phyloP scores from a whole-genome alignment of 345 rosid genomes.

The Hibiscus syriacus region DNA sequence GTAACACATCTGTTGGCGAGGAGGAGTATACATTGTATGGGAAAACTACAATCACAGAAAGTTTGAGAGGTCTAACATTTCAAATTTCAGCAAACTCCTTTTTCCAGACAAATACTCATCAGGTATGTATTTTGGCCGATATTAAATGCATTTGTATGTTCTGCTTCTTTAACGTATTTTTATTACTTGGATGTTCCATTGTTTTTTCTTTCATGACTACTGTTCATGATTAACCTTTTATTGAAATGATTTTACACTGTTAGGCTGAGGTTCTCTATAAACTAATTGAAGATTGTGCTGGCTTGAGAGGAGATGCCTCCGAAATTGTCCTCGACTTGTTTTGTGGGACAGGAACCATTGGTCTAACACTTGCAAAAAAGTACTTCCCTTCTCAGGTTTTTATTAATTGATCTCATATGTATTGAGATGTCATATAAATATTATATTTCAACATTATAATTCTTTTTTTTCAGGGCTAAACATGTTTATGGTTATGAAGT shows the following conservation, averaged over 20 bases:
- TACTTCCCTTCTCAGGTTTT: slow-evolving; percentile 13
- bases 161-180: neutral
- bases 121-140: slow-evolving; percentile 35
- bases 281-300: slow-evolving; percentile 77
- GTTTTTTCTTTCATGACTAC: no score
- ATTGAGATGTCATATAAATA: neutral
- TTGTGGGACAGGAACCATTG: slow-evolving; percentile 95
- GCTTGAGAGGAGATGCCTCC: slow-evolving; percentile 81
- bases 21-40: slow-evolving; percentile 75
- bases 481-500: slow-evolving; percentile 94
- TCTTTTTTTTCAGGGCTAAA: slow-evolving; percentile 43
- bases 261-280: slow-evolving; percentile 92
- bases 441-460: neutral
- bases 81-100: slow-evolving; percentile 96
- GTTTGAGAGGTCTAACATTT: slow-evolving; percentile 71
- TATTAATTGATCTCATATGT: neutral
- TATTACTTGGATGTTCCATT: neutral
- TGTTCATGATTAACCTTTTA: neutral
- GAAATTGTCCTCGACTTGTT: slow-evolving; percentile 89
- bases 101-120: slow-evolving; percentile 86
- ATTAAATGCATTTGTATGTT: neutral
- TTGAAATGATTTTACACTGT: slow-evolving; percentile 10
- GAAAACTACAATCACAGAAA: slow-evolving; percentile 64
- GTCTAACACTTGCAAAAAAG: slow-evolving; percentile 88
- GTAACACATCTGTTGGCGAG: slow-evolving; percentile 93